Percentiles rank a stretch among this genome's conserved stretches.
These are phyloP conservation scores for Pseudogymnoascus destructans DNA, from an alignment of 2,329 filamentous ascomycete species.

Conservation along the genomic window DNA sequence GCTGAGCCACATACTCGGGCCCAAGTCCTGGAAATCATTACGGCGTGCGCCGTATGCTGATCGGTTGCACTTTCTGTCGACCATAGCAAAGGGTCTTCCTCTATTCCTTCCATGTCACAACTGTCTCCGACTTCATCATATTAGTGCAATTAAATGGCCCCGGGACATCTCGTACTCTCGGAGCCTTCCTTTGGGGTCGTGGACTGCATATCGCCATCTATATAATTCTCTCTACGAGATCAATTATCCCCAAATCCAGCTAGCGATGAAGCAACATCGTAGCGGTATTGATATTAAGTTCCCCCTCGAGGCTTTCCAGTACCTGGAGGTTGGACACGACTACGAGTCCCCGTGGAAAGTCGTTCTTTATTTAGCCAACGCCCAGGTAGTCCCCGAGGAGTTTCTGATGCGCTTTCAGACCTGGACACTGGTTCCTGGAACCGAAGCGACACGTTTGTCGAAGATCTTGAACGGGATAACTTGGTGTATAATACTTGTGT, in stretches of 20 bases:
- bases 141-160: constrained; percentile 12
- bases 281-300: constrained; percentile 12
- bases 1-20: constrained; percentile 13
- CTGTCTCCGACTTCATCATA: constrained; percentile 13
- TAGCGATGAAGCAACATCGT: constrained; percentile 15
- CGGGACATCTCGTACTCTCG: background rate
- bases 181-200: background rate
- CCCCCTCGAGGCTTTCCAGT: constrained; percentile 14
- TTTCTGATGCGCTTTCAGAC: constrained; percentile 1
- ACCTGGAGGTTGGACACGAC: constrained; percentile 12
- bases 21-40: constrained; percentile 11
- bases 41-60: constrained; percentile 1
- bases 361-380: background rate
- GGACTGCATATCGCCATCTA: background rate
- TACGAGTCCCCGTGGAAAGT: constrained; percentile 2
- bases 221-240: constrained; percentile 11
- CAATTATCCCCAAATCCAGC: constrained; percentile 15
- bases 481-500: background rate
- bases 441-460: background rate
- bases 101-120: constrained; percentile 13
- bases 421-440: constrained; percentile 9
- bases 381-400: constrained; percentile 7
- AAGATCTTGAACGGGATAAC: background rate
- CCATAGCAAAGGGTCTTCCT: constrained; percentile 13
- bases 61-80: constrained; percentile 12